Percentiles rank a stretch among this genome's conserved stretches.
These are phyloP conservation scores for Meyerozyma guilliermondii DNA, from an alignment of 1,139 yeast species.

Conservation along the genomic window DNA sequence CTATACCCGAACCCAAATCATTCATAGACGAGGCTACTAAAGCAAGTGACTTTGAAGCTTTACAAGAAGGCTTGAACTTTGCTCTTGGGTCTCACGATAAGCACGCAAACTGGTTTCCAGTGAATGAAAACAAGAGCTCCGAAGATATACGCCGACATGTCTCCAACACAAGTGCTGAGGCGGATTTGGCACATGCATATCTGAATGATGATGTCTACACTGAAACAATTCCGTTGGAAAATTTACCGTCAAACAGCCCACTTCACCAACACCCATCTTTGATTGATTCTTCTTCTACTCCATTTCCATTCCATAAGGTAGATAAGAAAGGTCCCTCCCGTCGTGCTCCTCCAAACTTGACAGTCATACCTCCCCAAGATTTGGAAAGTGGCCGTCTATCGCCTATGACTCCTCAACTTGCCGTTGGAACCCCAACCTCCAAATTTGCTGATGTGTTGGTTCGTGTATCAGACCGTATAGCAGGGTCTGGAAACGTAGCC, in stretches of 20 bases:
- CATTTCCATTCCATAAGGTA: conserved; percentile 4
- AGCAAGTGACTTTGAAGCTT: conserved; percentile 28
- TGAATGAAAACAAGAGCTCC: conserved; percentile 6
- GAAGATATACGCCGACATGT: neutral
- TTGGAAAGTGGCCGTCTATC: conserved; percentile 11
- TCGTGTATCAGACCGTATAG: conserved; percentile 39
- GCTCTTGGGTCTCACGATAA: conserved; percentile 31
- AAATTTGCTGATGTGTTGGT: conserved; percentile 27
- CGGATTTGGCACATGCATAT: neutral
- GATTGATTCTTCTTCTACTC: conserved; percentile 1
- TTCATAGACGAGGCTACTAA: conserved; percentile 22
- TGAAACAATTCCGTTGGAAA: conserved; percentile 19
- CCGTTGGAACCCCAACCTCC: conserved; percentile 15
- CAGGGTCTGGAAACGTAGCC: conserved; percentile 24
- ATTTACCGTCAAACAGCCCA: conserved; percentile 1
- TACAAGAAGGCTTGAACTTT: conserved; percentile 31
- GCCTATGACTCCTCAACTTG: conserved; percentile 7
- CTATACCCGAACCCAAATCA: conserved; percentile 6
- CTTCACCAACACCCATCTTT: conserved; percentile 1
- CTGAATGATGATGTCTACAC: conserved; percentile 10
- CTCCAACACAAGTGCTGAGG: neutral
- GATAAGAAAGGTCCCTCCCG: conserved; percentile 2
- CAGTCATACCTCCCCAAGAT: conserved; percentile 2
- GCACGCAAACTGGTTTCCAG: conserved; percentile 31
- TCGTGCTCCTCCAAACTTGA: conserved; percentile 3